Conservation (phyloP, 2,329 filamentous ascomycete species). For the Diplocarpon rosae region DNA sequence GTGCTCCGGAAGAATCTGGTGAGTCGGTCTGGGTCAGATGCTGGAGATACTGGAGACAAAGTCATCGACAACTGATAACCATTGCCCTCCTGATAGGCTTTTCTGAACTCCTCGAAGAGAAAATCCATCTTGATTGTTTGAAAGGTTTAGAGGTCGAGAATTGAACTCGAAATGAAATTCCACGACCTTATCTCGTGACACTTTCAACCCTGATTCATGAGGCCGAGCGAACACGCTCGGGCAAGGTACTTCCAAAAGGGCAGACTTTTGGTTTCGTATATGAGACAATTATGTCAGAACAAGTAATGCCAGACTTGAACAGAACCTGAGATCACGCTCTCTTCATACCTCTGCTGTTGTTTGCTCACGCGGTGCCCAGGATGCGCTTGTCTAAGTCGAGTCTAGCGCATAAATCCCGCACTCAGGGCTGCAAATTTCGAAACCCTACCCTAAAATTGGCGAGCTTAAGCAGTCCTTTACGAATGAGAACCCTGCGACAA, state of each 20-base stretch:
- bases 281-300: not conserved
- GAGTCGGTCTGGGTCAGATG: conserved; percentile 52
- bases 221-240: not conserved
- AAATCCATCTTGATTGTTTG: conserved; percentile 48
- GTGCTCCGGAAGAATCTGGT: conserved; percentile 61
- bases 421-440: conserved; percentile 13
- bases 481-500: conserved; percentile 17
- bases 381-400: conserved; percentile 1
- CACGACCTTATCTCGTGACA: conserved; percentile 7
- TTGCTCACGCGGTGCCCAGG: not conserved
- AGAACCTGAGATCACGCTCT: not conserved
- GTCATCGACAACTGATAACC: conserved; percentile 66
- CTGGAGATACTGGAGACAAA: conserved; percentile 58
- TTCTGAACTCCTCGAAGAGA: conserved; percentile 62
- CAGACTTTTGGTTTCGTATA: not conserved
- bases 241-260: too few species aligned
- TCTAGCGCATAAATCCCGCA: conserved; percentile 1
- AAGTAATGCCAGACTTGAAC: not conserved
- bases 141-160: not conserved
- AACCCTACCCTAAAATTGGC: conserved; percentile 17
- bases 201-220: conserved; percentile 3
- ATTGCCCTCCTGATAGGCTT: conserved; percentile 52
- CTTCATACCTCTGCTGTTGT: not conserved
- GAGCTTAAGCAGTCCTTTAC: conserved; percentile 8
- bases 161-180: too few species aligned